Percentiles rank a stretch among this genome's conserved stretches.
Evolutionary conservation across 352 stramenopile genomes (phyloP).

Genomic region (Pythium phragmiticola): DNA sequence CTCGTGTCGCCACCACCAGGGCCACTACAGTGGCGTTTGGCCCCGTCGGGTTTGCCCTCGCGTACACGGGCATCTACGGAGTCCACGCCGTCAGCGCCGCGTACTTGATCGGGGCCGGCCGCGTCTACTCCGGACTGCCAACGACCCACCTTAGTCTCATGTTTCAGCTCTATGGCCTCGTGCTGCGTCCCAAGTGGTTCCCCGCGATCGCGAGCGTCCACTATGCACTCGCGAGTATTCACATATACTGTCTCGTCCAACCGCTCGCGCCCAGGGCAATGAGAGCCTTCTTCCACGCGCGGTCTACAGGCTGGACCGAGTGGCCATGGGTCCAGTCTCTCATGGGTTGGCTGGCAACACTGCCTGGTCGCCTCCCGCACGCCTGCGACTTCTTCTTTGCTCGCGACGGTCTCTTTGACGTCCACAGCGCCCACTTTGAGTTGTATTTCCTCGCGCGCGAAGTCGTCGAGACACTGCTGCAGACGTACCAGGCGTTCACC

Average conservation of each 20-base stretch:
- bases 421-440: neutral
- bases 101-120: neutral
- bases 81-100: neutral
- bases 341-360: neutral
- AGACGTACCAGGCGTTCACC: neutral
- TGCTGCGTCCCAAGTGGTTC: neutral
- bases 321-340: neutral
- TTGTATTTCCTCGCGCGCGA: neutral
- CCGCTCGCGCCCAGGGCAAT: neutral
- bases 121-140: neutral
- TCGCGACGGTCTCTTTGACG: neutral
- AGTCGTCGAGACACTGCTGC: neutral
- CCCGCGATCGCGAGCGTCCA: neutral
- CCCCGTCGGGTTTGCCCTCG: neutral
- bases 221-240: neutral
- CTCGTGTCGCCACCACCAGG: too few relatives aligned
- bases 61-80: neutral
- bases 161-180: neutral
- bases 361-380: constrained; percentile 16
- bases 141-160: neutral
- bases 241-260: neutral
- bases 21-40: constrained; percentile 1
- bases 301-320: neutral
- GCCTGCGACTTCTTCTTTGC: neutral
- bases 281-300: neutral